These are phyloP conservation scores for Penicillium corylophilum DNA, from an alignment of 2,329 filamentous ascomycete species.

Conservation along the genomic window DNA sequence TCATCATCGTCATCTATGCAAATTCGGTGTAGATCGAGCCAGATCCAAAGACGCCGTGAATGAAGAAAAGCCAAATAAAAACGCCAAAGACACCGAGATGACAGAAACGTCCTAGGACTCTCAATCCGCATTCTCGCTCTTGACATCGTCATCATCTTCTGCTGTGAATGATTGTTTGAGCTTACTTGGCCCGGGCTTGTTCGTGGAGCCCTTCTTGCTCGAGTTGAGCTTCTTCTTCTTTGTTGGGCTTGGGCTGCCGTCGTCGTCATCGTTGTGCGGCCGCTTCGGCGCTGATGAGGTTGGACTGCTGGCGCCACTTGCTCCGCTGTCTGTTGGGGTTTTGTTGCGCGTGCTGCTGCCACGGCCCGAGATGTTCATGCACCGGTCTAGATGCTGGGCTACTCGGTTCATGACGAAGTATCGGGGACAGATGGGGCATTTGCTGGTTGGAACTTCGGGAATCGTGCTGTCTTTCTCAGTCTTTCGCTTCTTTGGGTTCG, in stretches of 20 bases:
- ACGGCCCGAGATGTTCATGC: conserved; percentile 57
- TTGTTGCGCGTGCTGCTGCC: conserved; percentile 47
- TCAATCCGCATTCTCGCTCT: conserved; percentile 37
- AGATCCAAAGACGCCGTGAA: conserved; percentile 21
- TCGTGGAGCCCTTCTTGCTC: conserved; percentile 37
- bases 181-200: conserved; percentile 43
- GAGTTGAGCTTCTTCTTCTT: conserved; percentile 51
- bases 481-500: conserved; percentile 50
- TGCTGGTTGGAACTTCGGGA: conserved; percentile 41
- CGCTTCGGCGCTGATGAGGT: conserved; percentile 37
- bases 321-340: conserved; percentile 45
- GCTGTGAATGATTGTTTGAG: conserved; percentile 44
- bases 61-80: conserved; percentile 7
- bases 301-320: conserved; percentile 40
- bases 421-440: conserved; percentile 61
- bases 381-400: conserved; percentile 62
- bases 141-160: conserved; percentile 34
- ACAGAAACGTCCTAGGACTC: conserved; percentile 7
- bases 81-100: conserved; percentile 14
- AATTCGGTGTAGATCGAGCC: conserved; percentile 16
- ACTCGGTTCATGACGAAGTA: conserved; percentile 62
- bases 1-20: conserved; percentile 31
- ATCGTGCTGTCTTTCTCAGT: conserved; percentile 25
- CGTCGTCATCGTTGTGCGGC: conserved; percentile 42
- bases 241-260: conserved; percentile 43